Percentiles rank a stretch among this genome's conserved stretches.
phyloP scores from a whole-genome alignment of 805 yeast genomes.

The Ogataea naganishii region DNA sequence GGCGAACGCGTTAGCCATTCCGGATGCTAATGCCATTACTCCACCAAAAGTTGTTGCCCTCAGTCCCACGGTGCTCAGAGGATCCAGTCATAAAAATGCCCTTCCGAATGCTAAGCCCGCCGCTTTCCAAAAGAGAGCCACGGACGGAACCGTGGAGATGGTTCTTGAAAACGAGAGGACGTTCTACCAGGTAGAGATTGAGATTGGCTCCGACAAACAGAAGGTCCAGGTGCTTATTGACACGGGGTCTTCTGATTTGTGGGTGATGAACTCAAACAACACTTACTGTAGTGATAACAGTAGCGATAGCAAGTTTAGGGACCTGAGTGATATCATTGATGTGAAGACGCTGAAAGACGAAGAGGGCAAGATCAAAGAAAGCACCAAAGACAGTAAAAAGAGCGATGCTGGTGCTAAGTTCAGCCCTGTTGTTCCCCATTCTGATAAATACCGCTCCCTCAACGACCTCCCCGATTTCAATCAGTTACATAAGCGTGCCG shows the following conservation, averaged over 20 bases:
- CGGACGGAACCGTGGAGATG: conserved; percentile 20
- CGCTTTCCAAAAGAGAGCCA: conserved; percentile 14
- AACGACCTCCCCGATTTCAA: too few relatives aligned
- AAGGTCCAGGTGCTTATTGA: conserved; percentile 52
- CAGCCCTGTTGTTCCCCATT: too few relatives aligned
- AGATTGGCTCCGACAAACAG: conserved; percentile 52
- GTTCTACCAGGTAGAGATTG: conserved; percentile 36
- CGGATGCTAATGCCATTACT: too few relatives aligned
- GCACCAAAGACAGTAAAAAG: background rate
- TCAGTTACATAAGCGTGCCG: too few relatives aligned
- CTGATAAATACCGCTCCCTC: too few relatives aligned
- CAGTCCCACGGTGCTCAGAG: conserved; percentile 14
- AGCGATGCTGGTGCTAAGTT: background rate
- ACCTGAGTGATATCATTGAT: conserved; percentile 6
- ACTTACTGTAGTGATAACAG: conserved; percentile 28
- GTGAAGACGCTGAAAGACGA: background rate
- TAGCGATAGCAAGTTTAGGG: conserved; percentile 4
- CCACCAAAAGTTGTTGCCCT: too few relatives aligned
- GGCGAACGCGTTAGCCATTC: too few relatives aligned
- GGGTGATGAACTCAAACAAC: conserved; percentile 46
- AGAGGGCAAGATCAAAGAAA: background rate
- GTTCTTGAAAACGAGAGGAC: conserved; percentile 28
- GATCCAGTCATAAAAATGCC: conserved; percentile 8
- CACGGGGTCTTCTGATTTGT: conserved; percentile 70
- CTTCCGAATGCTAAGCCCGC: conserved; percentile 8